phyloP scores from a whole-genome alignment of 1,139 yeast genomes.

The Debaryomyces nepalensis region DNA sequence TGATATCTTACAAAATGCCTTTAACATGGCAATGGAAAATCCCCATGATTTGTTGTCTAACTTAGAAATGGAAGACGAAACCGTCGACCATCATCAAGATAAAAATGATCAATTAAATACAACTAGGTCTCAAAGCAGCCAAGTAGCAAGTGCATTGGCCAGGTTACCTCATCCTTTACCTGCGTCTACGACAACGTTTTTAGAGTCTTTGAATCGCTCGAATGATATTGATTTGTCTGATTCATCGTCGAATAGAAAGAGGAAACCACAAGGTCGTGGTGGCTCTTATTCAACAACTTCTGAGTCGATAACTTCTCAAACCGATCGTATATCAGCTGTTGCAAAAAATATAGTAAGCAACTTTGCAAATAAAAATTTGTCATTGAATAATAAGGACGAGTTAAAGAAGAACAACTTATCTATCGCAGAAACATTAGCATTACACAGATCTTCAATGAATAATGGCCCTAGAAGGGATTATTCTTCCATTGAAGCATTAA shows the following conservation, averaged over 20 bases:
- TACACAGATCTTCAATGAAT: constrained; percentile 50
- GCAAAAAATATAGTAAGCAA: constrained; percentile 18
- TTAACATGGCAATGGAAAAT: constrained; percentile 71
- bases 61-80: constrained; percentile 42
- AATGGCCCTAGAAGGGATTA: constrained; percentile 33
- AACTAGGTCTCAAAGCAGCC: constrained; percentile 11
- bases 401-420: constrained; percentile 44
- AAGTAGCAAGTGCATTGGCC: constrained; percentile 18
- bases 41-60: constrained; percentile 60
- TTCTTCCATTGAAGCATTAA: constrained; percentile 31
- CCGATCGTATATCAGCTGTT: constrained; percentile 17
- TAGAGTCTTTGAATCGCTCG: constrained; percentile 21
- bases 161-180: constrained; percentile 18
- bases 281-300: neutral
- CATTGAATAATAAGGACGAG: constrained; percentile 14
- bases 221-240: constrained; percentile 9
- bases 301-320: constrained; percentile 5
- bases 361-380: constrained; percentile 11
- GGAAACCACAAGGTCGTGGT: neutral
- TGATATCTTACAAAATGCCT: constrained; percentile 73
- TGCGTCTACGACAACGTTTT: constrained; percentile 22
- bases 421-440: constrained; percentile 68
- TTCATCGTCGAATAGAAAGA: neutral
- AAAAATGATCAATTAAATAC: constrained; percentile 10
- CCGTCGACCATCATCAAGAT: constrained; percentile 8